A percentile compares a stretch with the other conserved stretches of the same genome.
phyloP scores from a whole-genome alignment of 2,329 filamentous ascomycete species.

The Eutypella sp. region DNA sequence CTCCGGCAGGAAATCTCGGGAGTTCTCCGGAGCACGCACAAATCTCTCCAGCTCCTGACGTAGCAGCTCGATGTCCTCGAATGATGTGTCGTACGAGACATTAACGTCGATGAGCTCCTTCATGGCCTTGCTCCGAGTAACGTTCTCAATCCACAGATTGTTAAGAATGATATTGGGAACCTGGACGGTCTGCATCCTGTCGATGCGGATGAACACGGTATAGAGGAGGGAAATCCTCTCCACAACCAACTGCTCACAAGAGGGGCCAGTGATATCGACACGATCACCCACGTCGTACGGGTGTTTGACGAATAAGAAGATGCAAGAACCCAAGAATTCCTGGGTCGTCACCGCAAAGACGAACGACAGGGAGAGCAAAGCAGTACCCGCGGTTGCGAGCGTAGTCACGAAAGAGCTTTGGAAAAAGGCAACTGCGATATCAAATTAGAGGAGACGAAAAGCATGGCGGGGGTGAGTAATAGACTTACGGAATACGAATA shows the following conservation, averaged over 20 bases:
- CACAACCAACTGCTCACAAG: conserved; percentile 66
- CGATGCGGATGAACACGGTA: conserved; percentile 82
- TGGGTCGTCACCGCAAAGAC: conserved; percentile 89
- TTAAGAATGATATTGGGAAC: conserved; percentile 92
- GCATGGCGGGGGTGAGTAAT: no score
- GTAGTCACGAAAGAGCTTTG: conserved; percentile 81
- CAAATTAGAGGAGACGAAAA: no score
- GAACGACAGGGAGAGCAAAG: conserved; percentile 92
- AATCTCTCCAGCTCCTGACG: conserved; percentile 82
- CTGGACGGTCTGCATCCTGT: conserved; percentile 73
- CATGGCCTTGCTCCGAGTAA: conserved; percentile 88
- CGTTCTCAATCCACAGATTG: conserved; percentile 90
- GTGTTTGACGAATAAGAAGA: conserved; percentile 98
- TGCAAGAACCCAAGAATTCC: conserved; percentile 95
- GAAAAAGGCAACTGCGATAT: conserved; percentile 71
- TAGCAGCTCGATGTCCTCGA: conserved; percentile 84
- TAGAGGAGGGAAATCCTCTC: conserved; percentile 93
- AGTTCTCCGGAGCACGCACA: conserved; percentile 77
- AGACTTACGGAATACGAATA: conserved; percentile 74
- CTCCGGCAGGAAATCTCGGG: conserved; percentile 84
- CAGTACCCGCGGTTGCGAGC: conserved; percentile 83
- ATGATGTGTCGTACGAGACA: conserved; percentile 78
- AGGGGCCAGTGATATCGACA: conserved; percentile 65
- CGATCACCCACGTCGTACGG: conserved; percentile 95
- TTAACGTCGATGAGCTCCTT: conserved; percentile 76